Evolutionary conservation across 805 yeast species (phyloP).

Genomic region (Monosporozyma unispora): DNA sequence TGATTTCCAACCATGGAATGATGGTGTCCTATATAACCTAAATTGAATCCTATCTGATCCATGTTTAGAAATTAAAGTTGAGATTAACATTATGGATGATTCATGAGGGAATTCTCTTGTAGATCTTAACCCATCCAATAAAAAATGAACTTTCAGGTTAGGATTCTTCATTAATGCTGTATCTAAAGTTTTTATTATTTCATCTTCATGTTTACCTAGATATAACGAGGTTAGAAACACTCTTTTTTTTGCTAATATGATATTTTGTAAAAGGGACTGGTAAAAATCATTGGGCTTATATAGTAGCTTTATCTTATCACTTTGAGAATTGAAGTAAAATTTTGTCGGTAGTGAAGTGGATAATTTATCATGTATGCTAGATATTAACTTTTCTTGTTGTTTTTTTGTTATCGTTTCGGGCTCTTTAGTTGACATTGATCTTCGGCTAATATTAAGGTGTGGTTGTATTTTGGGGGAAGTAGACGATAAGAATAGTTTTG

Average conservation of each 20-base stretch:
- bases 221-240: constrained; percentile 80
- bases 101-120: constrained; percentile 79
- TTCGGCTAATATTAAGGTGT: background rate
- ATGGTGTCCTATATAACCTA: constrained; percentile 85
- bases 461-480: background rate
- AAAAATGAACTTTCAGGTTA: constrained; percentile 55
- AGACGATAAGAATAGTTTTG: background rate
- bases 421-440: background rate
- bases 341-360: constrained; percentile 24
- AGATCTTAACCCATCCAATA: constrained; percentile 84
- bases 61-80: constrained; percentile 53
- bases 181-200: constrained; percentile 55
- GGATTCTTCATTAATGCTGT: constrained; percentile 52
- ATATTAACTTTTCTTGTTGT: background rate
- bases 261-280: constrained; percentile 49
- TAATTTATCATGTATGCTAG: background rate
- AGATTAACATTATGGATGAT: constrained; percentile 69
- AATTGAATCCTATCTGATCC: constrained; percentile 64
- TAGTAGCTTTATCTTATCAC: constrained; percentile 52
- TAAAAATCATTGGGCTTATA: constrained; percentile 69
- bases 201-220: constrained; percentile 74
- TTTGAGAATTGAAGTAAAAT: constrained; percentile 39
- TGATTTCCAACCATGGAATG: constrained; percentile 58
- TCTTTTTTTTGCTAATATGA: constrained; percentile 49
- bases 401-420: background rate